Conservation (phyloP, 495 filamentous ascomycete species). For the Trichocladium antarcticum region DNA sequence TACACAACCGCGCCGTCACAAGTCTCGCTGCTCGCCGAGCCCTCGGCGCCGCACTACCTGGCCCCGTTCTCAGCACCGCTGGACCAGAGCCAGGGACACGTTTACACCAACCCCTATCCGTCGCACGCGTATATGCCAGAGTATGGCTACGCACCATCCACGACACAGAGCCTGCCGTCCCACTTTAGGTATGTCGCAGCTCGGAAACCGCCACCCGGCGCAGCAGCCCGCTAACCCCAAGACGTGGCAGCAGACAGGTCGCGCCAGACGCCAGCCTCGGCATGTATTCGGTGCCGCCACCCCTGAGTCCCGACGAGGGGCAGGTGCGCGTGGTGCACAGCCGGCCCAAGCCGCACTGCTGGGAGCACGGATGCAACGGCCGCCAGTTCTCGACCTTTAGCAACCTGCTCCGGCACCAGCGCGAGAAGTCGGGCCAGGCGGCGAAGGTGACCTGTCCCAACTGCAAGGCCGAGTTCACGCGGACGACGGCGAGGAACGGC, state of each 20-base stretch:
- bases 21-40: slow-evolving; percentile 38
- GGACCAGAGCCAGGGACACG: slow-evolving; percentile 29
- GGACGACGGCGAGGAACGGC: slow-evolving; percentile 82
- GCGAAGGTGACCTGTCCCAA: slow-evolving; percentile 75
- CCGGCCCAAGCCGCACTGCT: slow-evolving; percentile 82
- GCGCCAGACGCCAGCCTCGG: slow-evolving; percentile 31
- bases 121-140: slow-evolving; percentile 24
- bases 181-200: slow-evolving; percentile 34
- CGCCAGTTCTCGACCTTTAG: slow-evolving; percentile 92
- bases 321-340: slow-evolving; percentile 60
- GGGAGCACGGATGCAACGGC: slow-evolving; percentile 92
- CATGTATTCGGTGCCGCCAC: slow-evolving; percentile 34
- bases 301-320: slow-evolving; percentile 27
- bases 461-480: slow-evolving; percentile 83
- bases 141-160: slow-evolving; percentile 32
- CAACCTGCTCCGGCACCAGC: slow-evolving; percentile 82
- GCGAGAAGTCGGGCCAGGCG: slow-evolving; percentile 86
- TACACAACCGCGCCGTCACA: slow-evolving; percentile 38
- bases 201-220: neutral
- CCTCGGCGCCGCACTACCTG: slow-evolving; percentile 32
- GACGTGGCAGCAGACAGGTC: slow-evolving; percentile 22
- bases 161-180: slow-evolving; percentile 31
- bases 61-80: slow-evolving; percentile 35
- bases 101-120: slow-evolving; percentile 27
- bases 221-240: too few relatives aligned